phyloP scores from a whole-genome alignment of 169 alveolate genomes.

The Plasmodium fragile region DNA sequence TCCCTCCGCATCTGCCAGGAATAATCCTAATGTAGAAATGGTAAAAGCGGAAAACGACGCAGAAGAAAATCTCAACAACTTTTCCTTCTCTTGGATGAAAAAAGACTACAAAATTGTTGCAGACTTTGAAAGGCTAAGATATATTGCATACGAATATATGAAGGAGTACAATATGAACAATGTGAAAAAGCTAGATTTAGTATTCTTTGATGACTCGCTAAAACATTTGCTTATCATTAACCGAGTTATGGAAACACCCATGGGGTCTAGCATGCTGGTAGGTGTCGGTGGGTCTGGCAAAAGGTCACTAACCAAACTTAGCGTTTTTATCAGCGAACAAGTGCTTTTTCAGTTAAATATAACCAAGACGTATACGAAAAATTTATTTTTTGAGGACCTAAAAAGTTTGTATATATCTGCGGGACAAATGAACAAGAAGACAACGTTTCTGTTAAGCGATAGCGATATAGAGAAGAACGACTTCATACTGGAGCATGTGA shows the following conservation, averaged over 20 bases:
- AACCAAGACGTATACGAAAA: constrained; percentile 93
- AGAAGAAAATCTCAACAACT: constrained; percentile 32
- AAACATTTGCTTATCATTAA: constrained; percentile 94
- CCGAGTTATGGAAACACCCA: constrained; percentile 93
- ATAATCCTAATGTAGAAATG: background rate
- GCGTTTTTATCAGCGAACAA: constrained; percentile 93
- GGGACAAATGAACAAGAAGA: constrained; percentile 91
- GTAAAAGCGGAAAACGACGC: background rate
- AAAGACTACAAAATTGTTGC: constrained; percentile 88
- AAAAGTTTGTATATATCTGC: constrained; percentile 91
- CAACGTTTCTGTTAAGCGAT: constrained; percentile 96
- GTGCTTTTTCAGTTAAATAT: constrained; percentile 91
- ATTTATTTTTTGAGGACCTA: constrained; percentile 93
- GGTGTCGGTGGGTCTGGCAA: constrained; percentile 99
- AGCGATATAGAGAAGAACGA: constrained; percentile 94
- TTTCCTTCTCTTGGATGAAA: constrained; percentile 72
- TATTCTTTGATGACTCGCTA: constrained; percentile 97
- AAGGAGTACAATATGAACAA: constrained; percentile 92
- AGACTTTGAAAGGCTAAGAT: constrained; percentile 87
- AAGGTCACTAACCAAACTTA: constrained; percentile 95
- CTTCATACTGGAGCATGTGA: constrained; percentile 95
- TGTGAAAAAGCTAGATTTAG: constrained; percentile 94
- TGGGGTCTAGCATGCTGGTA: constrained; percentile 95
- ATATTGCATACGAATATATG: constrained; percentile 89
- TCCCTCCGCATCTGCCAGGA: background rate